Evolutionary conservation across 139 green algal species (phyloP).

Genomic region (Chlamydomonas schloesseri): DNA sequence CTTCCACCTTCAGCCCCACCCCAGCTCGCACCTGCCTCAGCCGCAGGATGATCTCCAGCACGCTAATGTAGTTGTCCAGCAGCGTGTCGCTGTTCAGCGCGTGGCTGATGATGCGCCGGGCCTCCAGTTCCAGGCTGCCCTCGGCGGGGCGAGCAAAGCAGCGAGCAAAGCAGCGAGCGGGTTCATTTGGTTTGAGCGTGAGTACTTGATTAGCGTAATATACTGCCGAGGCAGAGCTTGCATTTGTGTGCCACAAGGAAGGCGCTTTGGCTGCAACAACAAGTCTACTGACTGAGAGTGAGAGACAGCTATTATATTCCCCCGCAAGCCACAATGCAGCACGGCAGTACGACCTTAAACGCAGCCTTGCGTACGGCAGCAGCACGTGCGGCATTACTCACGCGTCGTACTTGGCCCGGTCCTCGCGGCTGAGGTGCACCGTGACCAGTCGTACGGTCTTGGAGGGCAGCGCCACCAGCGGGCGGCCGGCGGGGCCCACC

Average conservation of each 20-base stretch:
- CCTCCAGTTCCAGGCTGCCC: constrained; percentile 46
- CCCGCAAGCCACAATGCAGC: no score
- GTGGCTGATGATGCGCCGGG: constrained; percentile 48
- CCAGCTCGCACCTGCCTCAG: constrained; percentile 60
- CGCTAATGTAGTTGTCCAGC: constrained; percentile 69
- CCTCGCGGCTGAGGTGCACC: constrained; percentile 57
- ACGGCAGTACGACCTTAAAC: no score
- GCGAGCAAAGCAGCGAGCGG: not conserved
- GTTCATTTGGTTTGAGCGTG: no score
- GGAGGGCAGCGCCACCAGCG: constrained; percentile 67
- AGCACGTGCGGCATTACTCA: constrained; percentile 15
- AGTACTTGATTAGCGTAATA: no score
- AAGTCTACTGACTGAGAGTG: no score
- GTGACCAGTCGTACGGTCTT: constrained; percentile 57
- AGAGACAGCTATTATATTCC: no score
- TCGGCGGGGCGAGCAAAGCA: not conserved
- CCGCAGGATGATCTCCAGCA: constrained; percentile 76
- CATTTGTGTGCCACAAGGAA: no score
- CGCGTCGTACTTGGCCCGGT: constrained; percentile 57
- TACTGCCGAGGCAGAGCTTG: no score
- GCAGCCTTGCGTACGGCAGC: no score
- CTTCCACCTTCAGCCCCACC: not conserved
- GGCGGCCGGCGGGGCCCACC: constrained; percentile 44
- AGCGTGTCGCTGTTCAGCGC: constrained; percentile 54
- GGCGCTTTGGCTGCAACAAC: no score